Base-by-base conservation (phyloP, 495 filamentous ascomycete genomes). In the Amniculicola lignicola region DNA sequence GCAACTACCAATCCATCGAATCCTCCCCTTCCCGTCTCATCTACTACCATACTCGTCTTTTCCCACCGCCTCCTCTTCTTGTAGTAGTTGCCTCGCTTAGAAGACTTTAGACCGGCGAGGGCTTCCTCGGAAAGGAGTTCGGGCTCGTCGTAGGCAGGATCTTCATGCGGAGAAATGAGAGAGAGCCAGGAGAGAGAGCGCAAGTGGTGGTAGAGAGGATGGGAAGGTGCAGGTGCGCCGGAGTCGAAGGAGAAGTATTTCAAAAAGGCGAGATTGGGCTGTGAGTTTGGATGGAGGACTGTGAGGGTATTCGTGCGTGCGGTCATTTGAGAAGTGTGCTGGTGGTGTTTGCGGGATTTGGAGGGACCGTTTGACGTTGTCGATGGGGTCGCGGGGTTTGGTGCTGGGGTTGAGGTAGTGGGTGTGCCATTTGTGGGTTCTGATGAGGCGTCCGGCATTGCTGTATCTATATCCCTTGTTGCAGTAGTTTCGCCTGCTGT, bases 121-220 rank as follows among this genome's bases (percentile, higher is more conserved):
- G 72, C 74, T 16, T 79, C 77, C 0, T 79, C 71, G 0, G 82
- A 57, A 5, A 82, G 68, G 0, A 62, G 53, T 1, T 81, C 71
- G 0, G 85, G 79, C 22, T 85, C 80, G 9, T 76, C 73, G 64
- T 90, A 90, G 10, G 85, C 81, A 4, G 76, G 76, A 69, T 97
- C 93, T 0, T 76, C 65, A 23, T 77, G 68, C 0, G 93, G 93
- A 35, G 85, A 76, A 16, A 95, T 70, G 15, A 98, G 78, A 71
- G 96, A 90, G 1, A 98, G 78, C 90, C 90, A 97, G 36, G 87
- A 89, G 33, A 96, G 73, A 0, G 83, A 81, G 66, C 89, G 86
- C 21, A 98, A 82, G 67, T 92, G 86, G 15, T 78, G 82, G 70
- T 82, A 76, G 3, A 98, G 80, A 0, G 93, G 93, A 63, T 98